Evolutionary conservation across 1,284 basidiomycete genomes (phyloP), one percentile per base, ranked within the genome.

Genomic region (Cutaneotrichosporon sp.): DNA sequence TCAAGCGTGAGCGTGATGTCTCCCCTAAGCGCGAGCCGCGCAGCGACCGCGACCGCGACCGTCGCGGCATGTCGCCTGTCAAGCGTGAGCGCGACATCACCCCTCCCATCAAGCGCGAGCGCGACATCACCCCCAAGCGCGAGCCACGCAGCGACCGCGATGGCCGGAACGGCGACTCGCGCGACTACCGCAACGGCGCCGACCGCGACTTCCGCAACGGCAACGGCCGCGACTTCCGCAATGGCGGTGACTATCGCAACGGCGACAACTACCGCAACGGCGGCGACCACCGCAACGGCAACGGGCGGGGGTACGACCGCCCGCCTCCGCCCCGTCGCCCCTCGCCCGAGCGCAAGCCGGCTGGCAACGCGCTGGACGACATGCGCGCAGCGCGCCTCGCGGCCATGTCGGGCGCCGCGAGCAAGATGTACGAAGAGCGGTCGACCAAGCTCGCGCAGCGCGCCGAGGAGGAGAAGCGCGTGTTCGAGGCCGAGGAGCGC

Each of bases 371-470:
- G 1, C 69, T 77, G 1, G 81, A 82, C 50, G 84, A 86, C 1
- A 87, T 89, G 58, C 89, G 92, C 33, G 87, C 87, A 2, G 89
- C 90, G 24, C 87, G 89, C 33, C 83, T 97, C 20, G 92, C 91
- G 0, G 89, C 91, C 11, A 97, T 97, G 94, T 81, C 87, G 27
- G 77, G 84, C 1, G 86, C 89, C 66, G 94, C 94, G 1, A 77
- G 81, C 27, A 75, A 80, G 18, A 83, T 93, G 18, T 64, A 78
- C 34, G 51, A 66, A 3, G 65, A 73, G 33, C 72, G 79, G 4
- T 66, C 67, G 2, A 65, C 71, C 47, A 61, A 67, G 22, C 68
- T 80, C 1, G 72, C 74, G 8, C 60, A 64, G 24, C 67, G 77
- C 8, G 72, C 58, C 5, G 69, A 72, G 36, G 68, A 76, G 63